Base-by-base conservation (phyloP, 208 protist species). In the Polymyxa betae region DNA sequence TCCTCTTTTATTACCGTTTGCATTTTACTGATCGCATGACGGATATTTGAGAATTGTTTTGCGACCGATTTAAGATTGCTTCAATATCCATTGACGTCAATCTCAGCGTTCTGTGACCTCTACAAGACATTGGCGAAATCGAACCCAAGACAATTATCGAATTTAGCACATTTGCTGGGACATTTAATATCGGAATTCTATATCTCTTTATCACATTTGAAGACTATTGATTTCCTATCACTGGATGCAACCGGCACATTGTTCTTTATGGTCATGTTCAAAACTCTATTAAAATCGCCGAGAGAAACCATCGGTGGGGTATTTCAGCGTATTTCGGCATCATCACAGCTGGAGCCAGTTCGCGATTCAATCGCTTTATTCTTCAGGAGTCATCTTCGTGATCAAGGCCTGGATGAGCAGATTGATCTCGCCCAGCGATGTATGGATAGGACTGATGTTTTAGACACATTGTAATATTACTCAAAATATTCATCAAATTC, bases 131-230 rank as follows among this genome's bases (percentile, higher is more conserved):
- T 82, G 16, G 35, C 72, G 35, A 43, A 82, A 43, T 45, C 35
- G 35, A 82, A 82, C 5, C n/a, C n/a, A n/a, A 5, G 72, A 43
- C 16, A 5, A 35, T 20, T 43, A 43, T 35, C 72, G 5, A 82
- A 82, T 82, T n/a, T 82, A 16, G 72, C 35, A 5, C 72, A 82
- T 43, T n/a, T 82, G 5, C 72, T 82, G 40, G 72, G 16, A 5
- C 72, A 82, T 43, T n/a, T 82, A 5, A 35, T 82, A 5, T 35
- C 35, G 16, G 35, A 82, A n/a, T 82, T 82, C 40, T 5, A 5
- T 5, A 82, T 82, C n/a, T 82, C 72, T 35, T 82, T 82, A n/a
- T 82, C 72, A n/a, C 72, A 82, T 35, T n/a, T 82, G 72, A 82
- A 82, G n/a, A 40, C 40, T 5, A n/a, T 82, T 35, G 72, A 82